These are phyloP conservation scores for Debaryomyces coudertii DNA, from an alignment of 1,139 yeast genomes.

Conservation along the genomic window DNA sequence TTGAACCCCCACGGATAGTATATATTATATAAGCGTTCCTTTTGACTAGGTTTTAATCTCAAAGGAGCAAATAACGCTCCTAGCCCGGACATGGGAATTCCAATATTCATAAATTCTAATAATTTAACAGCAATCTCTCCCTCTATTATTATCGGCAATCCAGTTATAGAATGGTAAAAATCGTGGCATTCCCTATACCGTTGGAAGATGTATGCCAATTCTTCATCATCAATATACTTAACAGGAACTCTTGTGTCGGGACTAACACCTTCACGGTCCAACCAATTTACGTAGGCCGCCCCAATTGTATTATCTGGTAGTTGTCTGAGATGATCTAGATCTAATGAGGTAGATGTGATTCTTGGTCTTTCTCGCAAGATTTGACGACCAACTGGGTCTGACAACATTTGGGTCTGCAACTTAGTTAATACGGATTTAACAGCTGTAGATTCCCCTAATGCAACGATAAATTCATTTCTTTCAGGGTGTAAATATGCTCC, in stretches of 20 bases:
- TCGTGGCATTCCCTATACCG: slow-evolving; percentile 97
- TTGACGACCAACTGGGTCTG: slow-evolving; percentile 73
- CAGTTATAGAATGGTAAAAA: slow-evolving; percentile 90
- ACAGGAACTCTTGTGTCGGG: slow-evolving; percentile 95
- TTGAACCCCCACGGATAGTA: slow-evolving; percentile 90
- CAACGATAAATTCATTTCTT: slow-evolving; percentile 80
- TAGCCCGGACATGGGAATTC: slow-evolving; percentile 94
- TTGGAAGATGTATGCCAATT: slow-evolving; percentile 87
- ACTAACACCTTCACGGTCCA: slow-evolving; percentile 83
- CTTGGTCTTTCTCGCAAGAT: slow-evolving; percentile 81
- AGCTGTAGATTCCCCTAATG: slow-evolving; percentile 92
- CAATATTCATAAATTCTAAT: slow-evolving; percentile 88
- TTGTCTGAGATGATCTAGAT: slow-evolving; percentile 60
- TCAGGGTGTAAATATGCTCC: slow-evolving; percentile 87
- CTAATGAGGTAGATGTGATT: slow-evolving; percentile 71
- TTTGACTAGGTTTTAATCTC: slow-evolving; percentile 57
- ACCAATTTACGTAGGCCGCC: slow-evolving; percentile 75
- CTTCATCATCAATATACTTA: slow-evolving; percentile 83
- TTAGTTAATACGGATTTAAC: slow-evolving; percentile 63
- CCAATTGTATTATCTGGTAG: slow-evolving; percentile 81
- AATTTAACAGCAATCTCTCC: slow-evolving; percentile 95
- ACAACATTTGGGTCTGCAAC: slow-evolving; percentile 73
- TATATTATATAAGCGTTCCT: slow-evolving; percentile 55
- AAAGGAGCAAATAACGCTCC: slow-evolving; percentile 90
- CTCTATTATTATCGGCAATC: slow-evolving; percentile 87